These are phyloP conservation scores for Cucumis melo DNA, from an alignment of 306 rosid species.

Conservation along the genomic window DNA sequence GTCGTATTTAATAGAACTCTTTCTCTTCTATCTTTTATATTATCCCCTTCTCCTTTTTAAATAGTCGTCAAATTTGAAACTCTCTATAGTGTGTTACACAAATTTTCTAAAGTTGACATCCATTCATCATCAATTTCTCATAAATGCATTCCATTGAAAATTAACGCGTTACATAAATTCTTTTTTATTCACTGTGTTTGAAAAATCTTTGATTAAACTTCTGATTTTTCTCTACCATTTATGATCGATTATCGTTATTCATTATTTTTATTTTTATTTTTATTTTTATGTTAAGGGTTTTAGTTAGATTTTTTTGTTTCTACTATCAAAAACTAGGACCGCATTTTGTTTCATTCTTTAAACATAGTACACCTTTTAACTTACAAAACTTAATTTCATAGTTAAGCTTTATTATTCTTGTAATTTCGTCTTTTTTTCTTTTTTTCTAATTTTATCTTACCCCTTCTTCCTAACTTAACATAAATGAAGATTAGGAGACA, in stretches of 20 bases:
- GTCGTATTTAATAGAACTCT: constrained; percentile 6
- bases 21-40: background rate
- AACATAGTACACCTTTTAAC: too few relatives aligned
- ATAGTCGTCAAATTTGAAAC: background rate
- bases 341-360: background rate
- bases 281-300: background rate
- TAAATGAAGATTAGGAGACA: background rate
- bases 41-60: constrained; percentile 17
- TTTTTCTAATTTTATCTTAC: background rate
- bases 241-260: background rate
- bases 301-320: background rate
- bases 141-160: background rate
- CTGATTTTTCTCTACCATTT: background rate
- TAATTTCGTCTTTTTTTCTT: background rate
- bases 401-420: background rate
- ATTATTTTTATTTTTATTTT: too few relatives aligned
- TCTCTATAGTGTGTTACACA: background rate
- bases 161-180: background rate
- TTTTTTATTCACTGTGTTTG: background rate
- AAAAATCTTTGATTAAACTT: background rate
- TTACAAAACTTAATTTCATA: background rate
- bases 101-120: background rate
- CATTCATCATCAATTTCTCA: background rate
- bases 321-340: background rate
- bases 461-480: background rate